Evolutionary conservation across 2,329 filamentous ascomycete genomes (phyloP), one percentile per base, ranked within the genome.

Genomic region (Cadophora luteo-olivacea): DNA sequence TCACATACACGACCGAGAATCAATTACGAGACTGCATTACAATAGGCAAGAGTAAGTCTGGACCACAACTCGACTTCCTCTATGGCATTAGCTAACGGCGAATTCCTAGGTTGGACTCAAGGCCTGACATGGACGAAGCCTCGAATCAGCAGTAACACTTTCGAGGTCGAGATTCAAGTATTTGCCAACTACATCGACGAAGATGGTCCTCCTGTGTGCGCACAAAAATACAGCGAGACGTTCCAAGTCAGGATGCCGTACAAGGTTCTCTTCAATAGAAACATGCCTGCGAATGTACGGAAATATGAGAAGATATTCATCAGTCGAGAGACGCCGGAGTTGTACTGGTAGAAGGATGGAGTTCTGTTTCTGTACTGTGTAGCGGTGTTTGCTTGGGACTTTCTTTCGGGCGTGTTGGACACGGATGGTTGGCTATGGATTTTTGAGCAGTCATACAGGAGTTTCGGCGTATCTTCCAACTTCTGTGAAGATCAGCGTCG

Each of bases 261-360:
- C 6, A 54, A 54, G 25, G 25, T 54, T 54, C 33, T 19, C 5
- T 29, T 54, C 4, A 29, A 16, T 5, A 54, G 51, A 24, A 54
- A 54, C 33, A 16, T 29, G 11, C 25, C 51, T n/a, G 5, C 12
- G 12, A 16, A 7, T 4, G 4, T 19, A 14, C 51, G 51, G 25
- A 54, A 54, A 33, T 54, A 32, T 32, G 51, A 54, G 51, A 54
- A 54, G 51, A 54, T 54, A 54, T 54, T 54, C 51, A 54, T 54
- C 25, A 32, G 51, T 32, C 25, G 16, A 14, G 51, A 54, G 6
- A 54, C 25, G 2, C 51, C 51, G 11, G 51, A 54, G 51, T 1
- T 54, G 25, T 54, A 32, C 25, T 32, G 25, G 25, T 54, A 54
- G 51, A 54, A 25, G 16, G 25, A 9, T 9, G 3, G 25, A 11